phyloP scores from a whole-genome alignment of 2,329 filamentous ascomycete species.

The Ilyonectria sp. region DNA sequence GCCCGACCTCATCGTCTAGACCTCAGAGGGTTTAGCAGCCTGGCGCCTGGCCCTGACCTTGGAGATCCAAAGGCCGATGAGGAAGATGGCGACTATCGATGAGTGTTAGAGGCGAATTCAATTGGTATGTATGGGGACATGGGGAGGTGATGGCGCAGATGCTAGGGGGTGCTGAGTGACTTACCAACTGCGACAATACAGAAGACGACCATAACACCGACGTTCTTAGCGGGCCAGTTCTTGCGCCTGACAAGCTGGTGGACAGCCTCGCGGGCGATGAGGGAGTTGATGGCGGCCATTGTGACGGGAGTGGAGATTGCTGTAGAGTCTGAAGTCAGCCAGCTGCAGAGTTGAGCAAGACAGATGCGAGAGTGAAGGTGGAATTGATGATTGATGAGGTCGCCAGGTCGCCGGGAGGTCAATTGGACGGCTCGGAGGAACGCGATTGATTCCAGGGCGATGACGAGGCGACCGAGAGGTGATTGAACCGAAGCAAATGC shows the following conservation, averaged over 20 bases:
- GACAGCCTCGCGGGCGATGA: constrained; percentile 56
- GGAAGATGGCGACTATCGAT: constrained; percentile 50
- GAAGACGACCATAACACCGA: constrained; percentile 61
- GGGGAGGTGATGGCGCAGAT: not conserved
- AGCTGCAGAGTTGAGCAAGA: constrained; percentile 14
- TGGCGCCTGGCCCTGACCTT: constrained; percentile 52
- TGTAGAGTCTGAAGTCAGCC: constrained; percentile 26
- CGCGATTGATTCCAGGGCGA: constrained; percentile 33
- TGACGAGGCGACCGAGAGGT: constrained; percentile 19
- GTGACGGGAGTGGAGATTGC: constrained; percentile 50
- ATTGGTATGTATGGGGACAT: not conserved
- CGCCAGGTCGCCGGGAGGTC: constrained; percentile 26
- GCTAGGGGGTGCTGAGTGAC: constrained; percentile 18
- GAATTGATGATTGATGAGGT: constrained; percentile 10
- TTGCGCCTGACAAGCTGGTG: constrained; percentile 58
- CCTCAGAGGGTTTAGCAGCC: constrained; percentile 51
- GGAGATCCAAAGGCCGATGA: constrained; percentile 52
- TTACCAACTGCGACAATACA: constrained; percentile 60
- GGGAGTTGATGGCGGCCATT: constrained; percentile 60
- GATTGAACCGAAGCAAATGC: constrained; percentile 30
- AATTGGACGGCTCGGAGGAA: constrained; percentile 22
- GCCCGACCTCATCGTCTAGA: constrained; percentile 35
- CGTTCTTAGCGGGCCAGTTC: constrained; percentile 58
- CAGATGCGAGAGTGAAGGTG: constrained; percentile 11
- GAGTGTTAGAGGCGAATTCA: constrained; percentile 35